Evolutionary conservation across 1,284 basidiomycete genomes (phyloP), one percentile per base, ranked within the genome.

Genomic region (Irpex sp.): DNA sequence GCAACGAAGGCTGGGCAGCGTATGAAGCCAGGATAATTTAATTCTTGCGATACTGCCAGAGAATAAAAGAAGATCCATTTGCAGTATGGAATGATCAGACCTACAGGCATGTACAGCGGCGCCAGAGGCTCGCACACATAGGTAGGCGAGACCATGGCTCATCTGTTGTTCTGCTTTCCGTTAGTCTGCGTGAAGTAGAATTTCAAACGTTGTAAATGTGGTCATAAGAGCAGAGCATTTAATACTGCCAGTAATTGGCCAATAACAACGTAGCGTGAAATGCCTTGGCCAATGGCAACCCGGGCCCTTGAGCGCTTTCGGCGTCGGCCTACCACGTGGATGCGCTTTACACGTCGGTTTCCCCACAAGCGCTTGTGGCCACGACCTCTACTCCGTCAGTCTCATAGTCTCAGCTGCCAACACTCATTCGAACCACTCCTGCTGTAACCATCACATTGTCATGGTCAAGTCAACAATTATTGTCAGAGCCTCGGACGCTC

Each of bases 401-500:
- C 11, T 21, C 13, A 17, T 21, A 51, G 17, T 17, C 49, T 17
- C 49, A 17, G 17, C 19, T 9, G 17, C 6, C 15, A 26, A 19
- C 31, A 7, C 31, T 31, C 53, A 13, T 35, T 55, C 35, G 21
- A 51, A 17, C 37, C 60, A 62, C 31, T 26, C 49, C 21, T 61
- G 49, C 61, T 43, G 61, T 57, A 63, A 65, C 49, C 0, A n/a
- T 46, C 43, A 46, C 15, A 17, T 7, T 55, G 31, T 3, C 66
- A 97, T 97, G 95, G 94, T 97, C 66, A 85, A 89, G 66, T 94
- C 94, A 68, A 97, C 95, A 36, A 91, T 93, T 65, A 90, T 98
- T 69, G 94, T 94, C 43, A 81, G 95, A 67, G 93, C 93, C n/a
- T 88, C 86, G 36, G 95, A 98, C 75, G 94, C 93, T 33, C 84